phyloP scores from a whole-genome alignment of 306 rosid species.

The Inga oerstediana region DNA sequence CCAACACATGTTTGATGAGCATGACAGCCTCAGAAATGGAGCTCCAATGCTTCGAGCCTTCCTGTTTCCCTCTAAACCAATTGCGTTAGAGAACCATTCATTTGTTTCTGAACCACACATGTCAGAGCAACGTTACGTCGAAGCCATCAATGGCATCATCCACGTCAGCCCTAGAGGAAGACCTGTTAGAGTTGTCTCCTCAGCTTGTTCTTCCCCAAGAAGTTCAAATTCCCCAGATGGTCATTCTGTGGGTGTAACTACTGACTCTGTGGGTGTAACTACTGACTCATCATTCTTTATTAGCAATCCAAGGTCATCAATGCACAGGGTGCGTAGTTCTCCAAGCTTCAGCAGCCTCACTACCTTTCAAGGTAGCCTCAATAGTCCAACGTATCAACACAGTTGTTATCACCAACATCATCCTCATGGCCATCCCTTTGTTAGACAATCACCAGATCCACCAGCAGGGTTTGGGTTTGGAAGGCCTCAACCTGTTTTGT shows the following conservation, averaged over 20 bases:
- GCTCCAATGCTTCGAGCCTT: constrained; percentile 61
- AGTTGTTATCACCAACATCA: constrained; percentile 25
- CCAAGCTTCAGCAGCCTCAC: constrained; percentile 53
- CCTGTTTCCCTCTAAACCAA: constrained; percentile 55
- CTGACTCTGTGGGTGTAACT: constrained; percentile 30
- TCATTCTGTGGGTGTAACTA: constrained; percentile 24
- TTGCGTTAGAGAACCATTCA: constrained; percentile 40
- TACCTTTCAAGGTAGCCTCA: constrained; percentile 37
- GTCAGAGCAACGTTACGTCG: constrained; percentile 72
- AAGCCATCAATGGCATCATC: constrained; percentile 69
- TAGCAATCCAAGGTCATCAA: background rate
- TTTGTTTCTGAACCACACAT: constrained; percentile 38
- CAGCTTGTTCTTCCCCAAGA: constrained; percentile 71
- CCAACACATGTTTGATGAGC: constrained; percentile 77
- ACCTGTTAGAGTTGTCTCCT: constrained; percentile 25
- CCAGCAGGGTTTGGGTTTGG: constrained; percentile 32
- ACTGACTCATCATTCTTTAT: constrained; percentile 33
- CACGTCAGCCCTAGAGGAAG: constrained; percentile 28
- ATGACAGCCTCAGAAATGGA: constrained; percentile 50
- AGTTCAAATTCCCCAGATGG: constrained; percentile 67
- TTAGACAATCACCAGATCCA: constrained; percentile 35
- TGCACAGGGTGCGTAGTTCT: constrained; percentile 72
- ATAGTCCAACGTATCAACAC: constrained; percentile 29
- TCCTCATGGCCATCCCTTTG: constrained; percentile 9
- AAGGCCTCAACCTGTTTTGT: constrained; percentile 29